Evolutionary conservation across 1,139 yeast species (phyloP).

Genomic region (Geotrichum australiense): DNA sequence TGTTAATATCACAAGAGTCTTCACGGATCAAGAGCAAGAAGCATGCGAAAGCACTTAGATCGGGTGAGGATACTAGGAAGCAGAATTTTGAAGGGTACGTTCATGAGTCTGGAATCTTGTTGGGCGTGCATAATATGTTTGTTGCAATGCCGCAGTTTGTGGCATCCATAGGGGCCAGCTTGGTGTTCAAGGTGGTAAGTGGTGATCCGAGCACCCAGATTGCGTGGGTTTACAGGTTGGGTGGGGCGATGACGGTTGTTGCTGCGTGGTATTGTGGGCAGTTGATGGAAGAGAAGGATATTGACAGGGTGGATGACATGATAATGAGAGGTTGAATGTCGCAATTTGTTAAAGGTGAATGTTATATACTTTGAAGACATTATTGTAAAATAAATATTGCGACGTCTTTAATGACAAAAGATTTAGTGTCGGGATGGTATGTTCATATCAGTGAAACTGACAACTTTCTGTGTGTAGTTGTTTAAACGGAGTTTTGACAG

Average conservation of each 20-base stretch:
- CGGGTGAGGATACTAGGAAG: constrained; percentile 25
- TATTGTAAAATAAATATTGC: no score
- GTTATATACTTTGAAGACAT: no score
- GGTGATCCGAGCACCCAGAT: not conserved
- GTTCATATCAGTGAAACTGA: no score
- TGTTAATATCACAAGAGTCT: constrained; percentile 43
- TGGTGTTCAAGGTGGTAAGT: constrained; percentile 32
- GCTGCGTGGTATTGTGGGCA: constrained; percentile 36
- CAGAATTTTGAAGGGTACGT: constrained; percentile 28
- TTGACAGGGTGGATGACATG: constrained; percentile 7
- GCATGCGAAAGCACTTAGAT: not conserved
- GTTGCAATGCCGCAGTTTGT: constrained; percentile 46
- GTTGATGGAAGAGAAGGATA: constrained; percentile 25
- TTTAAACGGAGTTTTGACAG: no score
- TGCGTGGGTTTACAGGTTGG: constrained; percentile 45
- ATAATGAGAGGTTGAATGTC: no score
- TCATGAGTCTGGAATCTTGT: constrained; percentile 42
- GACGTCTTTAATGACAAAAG: no score
- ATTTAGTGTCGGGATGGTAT: no score
- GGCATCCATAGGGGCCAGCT: constrained; percentile 39
- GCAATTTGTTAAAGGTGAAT: no score
- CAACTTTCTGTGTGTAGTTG: no score
- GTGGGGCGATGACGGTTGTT: constrained; percentile 40
- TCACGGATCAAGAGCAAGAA: constrained; percentile 40
- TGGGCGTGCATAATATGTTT: constrained; percentile 45